These are phyloP conservation scores for Botryotinia globosa DNA, from an alignment of 2,329 filamentous ascomycete species.

Conservation along the genomic window DNA sequence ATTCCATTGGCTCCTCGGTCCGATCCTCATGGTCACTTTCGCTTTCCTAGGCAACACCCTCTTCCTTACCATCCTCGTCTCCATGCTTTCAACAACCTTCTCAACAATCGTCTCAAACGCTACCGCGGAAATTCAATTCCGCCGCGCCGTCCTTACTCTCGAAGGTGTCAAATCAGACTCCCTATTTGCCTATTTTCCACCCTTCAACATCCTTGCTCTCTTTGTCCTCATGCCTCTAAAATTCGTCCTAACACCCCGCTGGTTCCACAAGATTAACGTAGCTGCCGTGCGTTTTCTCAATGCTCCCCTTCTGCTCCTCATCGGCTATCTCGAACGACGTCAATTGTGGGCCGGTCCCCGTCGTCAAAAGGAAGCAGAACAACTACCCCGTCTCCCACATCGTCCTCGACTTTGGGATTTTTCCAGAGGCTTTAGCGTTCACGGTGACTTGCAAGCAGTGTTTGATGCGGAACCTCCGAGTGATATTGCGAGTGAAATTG, in stretches of 20 bases:
- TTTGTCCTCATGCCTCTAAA: slow-evolving; percentile 73
- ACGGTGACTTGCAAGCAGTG: slow-evolving; percentile 37
- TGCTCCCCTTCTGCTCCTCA: slow-evolving; percentile 68
- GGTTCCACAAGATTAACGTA: slow-evolving; percentile 90
- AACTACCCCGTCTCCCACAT: slow-evolving; percentile 26
- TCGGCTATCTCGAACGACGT: slow-evolving; percentile 68
- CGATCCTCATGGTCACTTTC: slow-evolving; percentile 77
- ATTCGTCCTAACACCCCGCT: slow-evolving; percentile 72
- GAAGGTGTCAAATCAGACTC: slow-evolving; percentile 84
- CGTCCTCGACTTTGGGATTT: slow-evolving; percentile 33
- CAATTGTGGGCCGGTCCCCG: slow-evolving; percentile 54
- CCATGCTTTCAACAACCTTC: slow-evolving; percentile 83
- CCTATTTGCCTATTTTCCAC: slow-evolving; percentile 60
- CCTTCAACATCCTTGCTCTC: slow-evolving; percentile 78
- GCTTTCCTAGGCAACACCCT: slow-evolving; percentile 83
- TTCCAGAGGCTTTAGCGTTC: slow-evolving; percentile 34
- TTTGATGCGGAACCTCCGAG: slow-evolving; percentile 36
- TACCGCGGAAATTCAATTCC: slow-evolving; percentile 79
- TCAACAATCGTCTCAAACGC: slow-evolving; percentile 73
- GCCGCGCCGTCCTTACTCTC: slow-evolving; percentile 75
- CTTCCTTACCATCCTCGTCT: slow-evolving; percentile 85
- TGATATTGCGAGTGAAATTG: slow-evolving; percentile 30
- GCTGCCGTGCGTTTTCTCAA: slow-evolving; percentile 71
- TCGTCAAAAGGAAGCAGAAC: slow-evolving; percentile 29
- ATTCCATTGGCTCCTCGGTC: slow-evolving; percentile 78